Evolutionary conservation across 306 rosid genomes (phyloP).

Genomic region (Quercus engelmannii): DNA sequence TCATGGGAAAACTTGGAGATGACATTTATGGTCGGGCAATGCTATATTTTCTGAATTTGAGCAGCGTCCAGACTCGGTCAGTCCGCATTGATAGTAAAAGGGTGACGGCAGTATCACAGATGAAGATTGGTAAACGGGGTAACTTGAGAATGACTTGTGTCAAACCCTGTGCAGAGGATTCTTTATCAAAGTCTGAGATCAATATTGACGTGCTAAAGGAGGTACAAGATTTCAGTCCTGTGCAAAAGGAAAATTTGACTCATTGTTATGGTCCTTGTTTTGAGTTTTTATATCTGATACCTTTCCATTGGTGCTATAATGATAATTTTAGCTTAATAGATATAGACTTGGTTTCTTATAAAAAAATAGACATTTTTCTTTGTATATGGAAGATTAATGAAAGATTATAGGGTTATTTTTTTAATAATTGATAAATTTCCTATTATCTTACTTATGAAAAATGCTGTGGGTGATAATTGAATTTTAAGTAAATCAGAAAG

Average conservation of each 20-base stretch:
- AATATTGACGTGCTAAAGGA: slow-evolving; percentile 86
- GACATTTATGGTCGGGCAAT: slow-evolving; percentile 79
- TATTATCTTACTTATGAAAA: neutral
- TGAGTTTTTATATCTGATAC: slow-evolving; percentile 1
- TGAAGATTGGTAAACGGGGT: slow-evolving; percentile 83
- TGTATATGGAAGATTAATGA: slow-evolving; percentile 2
- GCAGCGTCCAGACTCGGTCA: slow-evolving; percentile 86
- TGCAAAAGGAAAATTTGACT: slow-evolving; percentile 5
- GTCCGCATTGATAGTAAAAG: slow-evolving; percentile 62
- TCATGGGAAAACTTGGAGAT: slow-evolving; percentile 96
- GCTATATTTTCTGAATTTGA: slow-evolving; percentile 75
- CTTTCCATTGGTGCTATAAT: slow-evolving; percentile 16
- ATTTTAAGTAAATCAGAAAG: neutral
- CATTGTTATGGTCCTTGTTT: neutral
- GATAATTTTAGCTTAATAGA: slow-evolving; percentile 7
- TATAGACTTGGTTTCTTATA: neutral
- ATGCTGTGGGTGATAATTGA: neutral
- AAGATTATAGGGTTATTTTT: neutral
- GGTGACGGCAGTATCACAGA: slow-evolving; percentile 59
- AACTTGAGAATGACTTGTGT: slow-evolving; percentile 65
- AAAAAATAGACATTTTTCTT: neutral
- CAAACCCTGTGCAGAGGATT: slow-evolving; percentile 88
- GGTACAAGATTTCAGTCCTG: slow-evolving; percentile 47
- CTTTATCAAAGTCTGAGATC: slow-evolving; percentile 68
- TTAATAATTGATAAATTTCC: neutral